These are phyloP conservation scores for Hygrophorus pudorinus DNA, from an alignment of 768 basidiomycete genomes.

Conservation along the genomic window DNA sequence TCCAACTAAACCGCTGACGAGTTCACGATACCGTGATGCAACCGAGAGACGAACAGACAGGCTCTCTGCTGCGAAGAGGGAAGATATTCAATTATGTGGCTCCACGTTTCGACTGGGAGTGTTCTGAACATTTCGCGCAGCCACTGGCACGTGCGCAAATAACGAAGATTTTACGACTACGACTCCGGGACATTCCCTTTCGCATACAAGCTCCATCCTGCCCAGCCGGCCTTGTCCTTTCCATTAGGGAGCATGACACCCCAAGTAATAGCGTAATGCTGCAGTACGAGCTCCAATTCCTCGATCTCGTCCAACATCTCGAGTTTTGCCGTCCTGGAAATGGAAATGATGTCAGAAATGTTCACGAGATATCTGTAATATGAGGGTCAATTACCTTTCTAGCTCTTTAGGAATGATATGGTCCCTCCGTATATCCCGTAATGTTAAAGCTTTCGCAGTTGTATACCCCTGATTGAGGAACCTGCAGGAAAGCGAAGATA, in stretches of 20 bases:
- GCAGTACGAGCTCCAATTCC: slow-evolving; percentile 82
- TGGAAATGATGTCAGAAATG: neutral
- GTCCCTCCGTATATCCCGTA: slow-evolving; percentile 56
- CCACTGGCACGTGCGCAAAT: too few relatives aligned
- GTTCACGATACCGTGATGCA: too few relatives aligned
- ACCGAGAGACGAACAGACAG: slow-evolving; percentile 24
- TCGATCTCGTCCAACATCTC: slow-evolving; percentile 93
- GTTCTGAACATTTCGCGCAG: too few relatives aligned
- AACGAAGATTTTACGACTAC: too few relatives aligned
- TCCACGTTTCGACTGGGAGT: slow-evolving; percentile 31
- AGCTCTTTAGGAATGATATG: slow-evolving; percentile 42
- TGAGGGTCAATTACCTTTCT: slow-evolving; percentile 36
- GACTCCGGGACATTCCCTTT: neutral
- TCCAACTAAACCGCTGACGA: too few relatives aligned
- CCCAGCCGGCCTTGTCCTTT: slow-evolving; percentile 18
- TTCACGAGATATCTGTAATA: neutral
- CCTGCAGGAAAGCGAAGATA: slow-evolving; percentile 46
- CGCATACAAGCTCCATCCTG: slow-evolving; percentile 25
- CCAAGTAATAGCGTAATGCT: slow-evolving; percentile 89
- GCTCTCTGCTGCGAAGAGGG: slow-evolving; percentile 17
- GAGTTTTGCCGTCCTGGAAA: slow-evolving; percentile 56
- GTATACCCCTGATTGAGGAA: slow-evolving; percentile 53
- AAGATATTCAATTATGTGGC: slow-evolving; percentile 21
- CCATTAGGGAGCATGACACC: slow-evolving; percentile 21
- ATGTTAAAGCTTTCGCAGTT: slow-evolving; percentile 43